These are phyloP conservation scores for Lachancea sp. DNA, from an alignment of 805 yeast species.

Conservation along the genomic window DNA sequence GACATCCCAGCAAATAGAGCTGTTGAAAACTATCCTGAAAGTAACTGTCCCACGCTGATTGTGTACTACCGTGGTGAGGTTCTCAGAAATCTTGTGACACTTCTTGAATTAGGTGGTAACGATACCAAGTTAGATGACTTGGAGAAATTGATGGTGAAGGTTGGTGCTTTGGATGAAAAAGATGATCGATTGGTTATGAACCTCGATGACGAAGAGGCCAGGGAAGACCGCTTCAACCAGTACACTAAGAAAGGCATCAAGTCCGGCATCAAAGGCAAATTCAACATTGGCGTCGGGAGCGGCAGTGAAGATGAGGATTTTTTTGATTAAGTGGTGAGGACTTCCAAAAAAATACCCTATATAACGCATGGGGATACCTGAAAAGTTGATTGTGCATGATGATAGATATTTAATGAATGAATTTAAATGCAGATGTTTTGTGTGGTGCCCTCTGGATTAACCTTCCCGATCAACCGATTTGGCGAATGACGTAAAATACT, in stretches of 20 bases:
- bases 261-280: constrained; percentile 29
- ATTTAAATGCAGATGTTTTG: constrained; percentile 7
- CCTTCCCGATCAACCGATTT: constrained; percentile 15
- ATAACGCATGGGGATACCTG: background rate
- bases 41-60: constrained; percentile 84
- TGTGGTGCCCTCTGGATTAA: constrained; percentile 4
- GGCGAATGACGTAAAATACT: constrained; percentile 52
- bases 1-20: constrained; percentile 91
- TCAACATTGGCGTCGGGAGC: constrained; percentile 31
- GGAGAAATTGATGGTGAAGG: constrained; percentile 61
- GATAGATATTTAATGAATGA: constrained; percentile 8
- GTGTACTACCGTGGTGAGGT: constrained; percentile 77
- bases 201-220: constrained; percentile 51
- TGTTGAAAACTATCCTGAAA: constrained; percentile 84
- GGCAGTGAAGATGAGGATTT: constrained; percentile 42
- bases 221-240: constrained; percentile 47
- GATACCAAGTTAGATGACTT: constrained; percentile 62
- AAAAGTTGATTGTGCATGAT: constrained; percentile 1
- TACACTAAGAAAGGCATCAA: constrained; percentile 55
- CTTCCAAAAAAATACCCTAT: too few relatives aligned
- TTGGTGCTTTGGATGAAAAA: constrained; percentile 55
- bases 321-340: constrained; percentile 34
- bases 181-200: constrained; percentile 65
- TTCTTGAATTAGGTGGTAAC: constrained; percentile 79
- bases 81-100: constrained; percentile 71